Evolutionary conservation across 768 basidiomycete genomes (phyloP), one percentile per base, ranked within the genome.

Genomic region (Holtermannia corniformis): DNA sequence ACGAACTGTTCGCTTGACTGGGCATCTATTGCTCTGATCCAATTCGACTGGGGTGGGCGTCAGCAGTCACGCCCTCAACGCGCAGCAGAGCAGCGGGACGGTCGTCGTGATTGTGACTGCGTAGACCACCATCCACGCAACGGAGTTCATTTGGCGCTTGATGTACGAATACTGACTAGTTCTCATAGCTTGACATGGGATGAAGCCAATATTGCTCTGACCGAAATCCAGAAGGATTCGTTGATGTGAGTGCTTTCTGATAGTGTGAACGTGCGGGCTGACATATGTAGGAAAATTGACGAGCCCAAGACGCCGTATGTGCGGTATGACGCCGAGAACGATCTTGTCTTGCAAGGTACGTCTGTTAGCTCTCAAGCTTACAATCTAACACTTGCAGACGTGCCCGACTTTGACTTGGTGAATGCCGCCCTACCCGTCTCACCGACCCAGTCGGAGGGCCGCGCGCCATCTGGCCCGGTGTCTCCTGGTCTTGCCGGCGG

Each of bases 301-400:
- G 91, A 96, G 66, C 91, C 91, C 49, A 96, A 96, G 79, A 96
- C 91, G 10, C 91, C 91, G 1, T 96, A 86, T 73, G 91, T 96
- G 50, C 78, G 88, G 37, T 71, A 67, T 50, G 69, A 70, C 23
- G 61, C 64, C 0, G 56, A 57, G 47, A 69, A 64, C 47, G 70
- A 70, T 50, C 45, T 65, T 19, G 60, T 92, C 4, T 62, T 75
- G 51, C 55, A 58, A 57, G 88, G 91, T 89, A 55, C 52, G 71
- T 66, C 37, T 27, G n/a, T 16, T 47, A n/a, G 47, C 3, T 26
- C 20, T 20, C 44, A 12, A 14, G 19, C 32, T 54, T 11, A 49
- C 51, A 22, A 49, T 32, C 46, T 47, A 21, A 52, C 24, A 20
- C 27, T 37, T 10, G 43, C 20, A 91, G 91, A 93, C 53, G 91